Evolutionary conservation across 345 rosid genomes (phyloP), one percentile per base, ranked within the genome.

Genomic region (Gossypium stocksii): DNA sequence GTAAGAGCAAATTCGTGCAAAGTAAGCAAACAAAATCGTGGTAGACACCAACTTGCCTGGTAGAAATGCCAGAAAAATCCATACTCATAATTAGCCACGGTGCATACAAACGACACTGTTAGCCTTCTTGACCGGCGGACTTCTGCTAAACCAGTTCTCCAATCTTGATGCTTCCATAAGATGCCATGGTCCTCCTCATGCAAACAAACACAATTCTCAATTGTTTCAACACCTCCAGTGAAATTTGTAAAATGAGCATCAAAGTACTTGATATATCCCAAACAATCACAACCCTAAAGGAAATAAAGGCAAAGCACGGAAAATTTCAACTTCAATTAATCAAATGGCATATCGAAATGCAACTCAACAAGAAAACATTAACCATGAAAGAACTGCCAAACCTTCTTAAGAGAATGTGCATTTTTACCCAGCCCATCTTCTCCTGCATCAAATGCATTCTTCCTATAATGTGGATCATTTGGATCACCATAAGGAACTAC

Each of bases 401-500:
- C 95, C 93, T 84, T 88, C 80, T 87, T 87, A 60, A 90, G 90
- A 48, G 95, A 88, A 78, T 90, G 95, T 54, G 95, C 89, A 82
- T 87, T 90, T 85, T 90, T 90, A 3, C 93, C 95, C 63, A 88
- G 87, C 41, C 95, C 95, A 79, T 90, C 95, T 84, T 90, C 93
- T 77, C 91, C 95, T 4, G 95, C 93, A 85, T 90, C 95, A 71
- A 90, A 90, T 10, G 95, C 90, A 80, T 90, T 90, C 77, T 90
- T 90, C 72, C 91, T 74, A 64, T 86, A 90, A 82, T 90, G 95
- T 13, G 95, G 95, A 51, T 88, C 93, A 77, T 90, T 87, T 51
- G 93, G 95, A 83, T 90, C 95, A 73, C 95, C 95, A 73, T 90
- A 87, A 51, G 95, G 95, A 53, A 90, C 93, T 52, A 90, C 95